Evolutionary conservation across 192 early-diverging fungal species (phyloP), one percentile per base, ranked within the genome.

Genomic region (Gigaspora rosea): DNA sequence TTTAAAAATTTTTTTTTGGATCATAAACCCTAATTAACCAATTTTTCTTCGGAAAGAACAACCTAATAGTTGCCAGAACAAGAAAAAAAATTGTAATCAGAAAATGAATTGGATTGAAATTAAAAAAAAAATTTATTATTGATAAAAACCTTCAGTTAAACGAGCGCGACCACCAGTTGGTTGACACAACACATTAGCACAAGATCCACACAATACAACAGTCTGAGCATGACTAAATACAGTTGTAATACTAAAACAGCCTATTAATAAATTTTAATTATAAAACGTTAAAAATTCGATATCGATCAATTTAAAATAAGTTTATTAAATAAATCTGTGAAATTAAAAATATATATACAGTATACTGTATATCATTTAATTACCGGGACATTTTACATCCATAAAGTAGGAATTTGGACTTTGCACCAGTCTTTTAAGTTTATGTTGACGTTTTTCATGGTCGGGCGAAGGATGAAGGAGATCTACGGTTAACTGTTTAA

Each of bases 221-320:
- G 96, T 96, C 87, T 99, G 96, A 83, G 96, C 96, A 88, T 99
- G 97, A 87, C 91, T 93, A 92, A 99, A 99, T 82, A 99, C 96
- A 82, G 96, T 97, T 87, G 96, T 98, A 88, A 99, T 97, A 84
- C 93, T 90, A 85, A 94, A 92, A 91, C 96, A 98, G 68, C 93
- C 92, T 93, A 80, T 71, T 46, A 51, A 27, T 12, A 27, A 27
- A 35, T 0, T 18, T 36, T 41, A 11, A 18, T 54, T 7, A 41
- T 36, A 18, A 7, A 32, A 47, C 10, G 18, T 41, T 41, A 41
- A 41, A 6, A 41, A 41, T 41, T 41, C 7, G 41, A 41, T 41
- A 41, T 41, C 7, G 41, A 7, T 41, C 41, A 41, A 65, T 12
- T 65, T 46, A 65, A 46, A 62, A 62, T 32, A 27, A 62, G 32